Percentiles rank a stretch among this genome's conserved stretches.
Evolutionary conservation across 352 stramenopile genomes (phyloP).

Genomic region (Phytopythium kandeliae): DNA sequence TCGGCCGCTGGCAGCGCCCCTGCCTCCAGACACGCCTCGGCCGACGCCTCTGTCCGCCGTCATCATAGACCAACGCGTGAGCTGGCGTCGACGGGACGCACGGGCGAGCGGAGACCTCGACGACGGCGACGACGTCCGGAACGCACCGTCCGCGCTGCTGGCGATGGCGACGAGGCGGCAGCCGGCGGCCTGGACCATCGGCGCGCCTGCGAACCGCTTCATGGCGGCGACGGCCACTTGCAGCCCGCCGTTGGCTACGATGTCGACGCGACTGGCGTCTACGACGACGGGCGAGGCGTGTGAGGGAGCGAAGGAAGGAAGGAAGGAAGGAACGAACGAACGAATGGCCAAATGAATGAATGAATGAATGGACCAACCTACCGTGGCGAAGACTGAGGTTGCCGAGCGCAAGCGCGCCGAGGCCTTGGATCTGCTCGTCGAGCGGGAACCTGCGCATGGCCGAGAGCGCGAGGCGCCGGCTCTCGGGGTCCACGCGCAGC

Average conservation of each 20-base stretch:
- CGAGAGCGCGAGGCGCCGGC: conserved; percentile 41
- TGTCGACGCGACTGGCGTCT: conserved; percentile 52
- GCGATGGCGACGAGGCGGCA: conserved; percentile 49
- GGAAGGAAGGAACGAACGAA: too few relatives aligned
- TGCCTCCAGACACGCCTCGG: conserved; percentile 37
- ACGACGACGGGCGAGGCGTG: too few relatives aligned
- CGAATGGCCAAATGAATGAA: too few relatives aligned
- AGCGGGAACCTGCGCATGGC: conserved; percentile 56
- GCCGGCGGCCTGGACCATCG: conserved; percentile 43
- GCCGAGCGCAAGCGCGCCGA: conserved; percentile 41
- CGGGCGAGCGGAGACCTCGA: too few relatives aligned
- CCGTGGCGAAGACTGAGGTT: conserved; percentile 56
- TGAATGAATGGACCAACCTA: conserved; percentile 9
- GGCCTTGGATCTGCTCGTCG: conserved; percentile 47
- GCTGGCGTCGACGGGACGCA: too few relatives aligned
- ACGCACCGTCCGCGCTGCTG: conserved; percentile 38
- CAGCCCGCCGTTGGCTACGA: conserved; percentile 48
- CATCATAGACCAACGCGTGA: too few relatives aligned
- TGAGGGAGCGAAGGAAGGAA: too few relatives aligned
- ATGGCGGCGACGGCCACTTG: conserved; percentile 43
- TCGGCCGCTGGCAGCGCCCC: conserved; percentile 43
- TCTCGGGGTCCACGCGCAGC: conserved; percentile 47
- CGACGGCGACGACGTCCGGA: too few relatives aligned
- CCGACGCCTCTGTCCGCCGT: conserved; percentile 36
- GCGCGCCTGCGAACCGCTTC: conserved; percentile 34